phyloP scores from a whole-genome alignment of 768 basidiomycete genomes.

The Dacryopinax spathularia region DNA sequence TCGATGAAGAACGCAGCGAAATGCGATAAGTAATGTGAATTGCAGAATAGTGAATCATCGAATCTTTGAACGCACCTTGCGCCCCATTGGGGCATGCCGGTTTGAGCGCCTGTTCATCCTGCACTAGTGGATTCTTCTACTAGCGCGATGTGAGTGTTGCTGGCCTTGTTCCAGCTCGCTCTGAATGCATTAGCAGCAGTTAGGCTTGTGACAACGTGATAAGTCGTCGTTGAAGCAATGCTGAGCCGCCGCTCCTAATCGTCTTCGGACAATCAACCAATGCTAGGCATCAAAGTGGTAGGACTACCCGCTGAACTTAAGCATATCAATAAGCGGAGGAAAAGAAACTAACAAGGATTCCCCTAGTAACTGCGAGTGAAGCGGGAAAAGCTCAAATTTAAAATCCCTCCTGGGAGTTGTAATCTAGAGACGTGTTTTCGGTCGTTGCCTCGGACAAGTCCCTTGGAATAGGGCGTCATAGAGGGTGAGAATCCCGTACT shows the following conservation, averaged over 20 bases:
- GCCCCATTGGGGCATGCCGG: constrained; percentile 60
- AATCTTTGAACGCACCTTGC: constrained; percentile 75
- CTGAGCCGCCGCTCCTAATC: no score
- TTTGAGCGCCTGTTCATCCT: constrained; percentile 76
- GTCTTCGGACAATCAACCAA: no score
- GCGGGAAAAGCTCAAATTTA: constrained; percentile 73
- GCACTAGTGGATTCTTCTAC: no score
- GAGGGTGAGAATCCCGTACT: constrained; percentile 51
- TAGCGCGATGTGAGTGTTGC: no score
- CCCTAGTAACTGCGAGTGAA: constrained; percentile 80
- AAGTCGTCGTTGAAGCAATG: constrained; percentile 32
- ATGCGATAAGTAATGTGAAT: constrained; percentile 73
- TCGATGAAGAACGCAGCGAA: constrained; percentile 72
- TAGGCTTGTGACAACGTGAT: constrained; percentile 33
- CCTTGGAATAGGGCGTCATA: constrained; percentile 66
- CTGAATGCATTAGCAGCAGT: constrained; percentile 34
- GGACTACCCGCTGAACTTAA: constrained; percentile 78
- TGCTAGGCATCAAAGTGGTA: constrained; percentile 73
- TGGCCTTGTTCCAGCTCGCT: constrained; percentile 26
- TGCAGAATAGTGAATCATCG: constrained; percentile 72
- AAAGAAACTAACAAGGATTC: constrained; percentile 86
- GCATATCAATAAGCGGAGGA: constrained; percentile 83
- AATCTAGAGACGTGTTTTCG: constrained; percentile 66
- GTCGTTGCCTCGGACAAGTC: constrained; percentile 60
- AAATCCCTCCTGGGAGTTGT: constrained; percentile 66